Evolutionary conservation across 805 yeast genomes (phyloP).

Genomic region (Spathaspora arborariae): DNA sequence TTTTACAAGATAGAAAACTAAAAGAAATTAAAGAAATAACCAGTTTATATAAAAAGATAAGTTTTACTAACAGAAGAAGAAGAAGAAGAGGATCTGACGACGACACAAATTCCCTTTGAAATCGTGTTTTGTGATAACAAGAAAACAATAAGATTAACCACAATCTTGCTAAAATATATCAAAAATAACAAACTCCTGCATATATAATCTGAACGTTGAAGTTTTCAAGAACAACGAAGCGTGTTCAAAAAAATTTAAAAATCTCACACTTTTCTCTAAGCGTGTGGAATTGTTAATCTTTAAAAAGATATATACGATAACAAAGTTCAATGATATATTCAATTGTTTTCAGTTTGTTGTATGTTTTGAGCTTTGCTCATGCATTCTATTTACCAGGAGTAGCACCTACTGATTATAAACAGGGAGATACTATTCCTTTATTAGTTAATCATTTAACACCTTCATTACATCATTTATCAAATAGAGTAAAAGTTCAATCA

Average conservation of each 20-base stretch:
- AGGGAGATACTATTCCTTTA: slow-evolving; percentile 70
- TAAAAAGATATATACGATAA: background rate
- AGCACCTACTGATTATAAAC: slow-evolving; percentile 84
- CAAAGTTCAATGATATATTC: slow-evolving; percentile 10
- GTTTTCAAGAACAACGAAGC: too few species aligned
- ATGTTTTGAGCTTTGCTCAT: slow-evolving; percentile 16
- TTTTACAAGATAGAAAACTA: slow-evolving; percentile 41
- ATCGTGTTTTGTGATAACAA: background rate
- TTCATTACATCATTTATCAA: slow-evolving; percentile 41
- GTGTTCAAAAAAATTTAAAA: too few species aligned
- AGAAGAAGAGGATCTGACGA: background rate
- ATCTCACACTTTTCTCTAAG: too few species aligned
- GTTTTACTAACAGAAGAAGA: slow-evolving; percentile 7
- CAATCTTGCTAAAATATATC: too few species aligned
- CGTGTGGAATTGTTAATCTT: background rate
- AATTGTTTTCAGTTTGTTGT: slow-evolving; percentile 14
- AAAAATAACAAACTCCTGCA: too few species aligned
- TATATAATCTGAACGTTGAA: too few species aligned
- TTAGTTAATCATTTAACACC: slow-evolving; percentile 91
- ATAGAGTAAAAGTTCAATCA: slow-evolving; percentile 29
- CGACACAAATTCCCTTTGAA: background rate
- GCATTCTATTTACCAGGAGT: slow-evolving; percentile 94
- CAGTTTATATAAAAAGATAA: slow-evolving; percentile 23
- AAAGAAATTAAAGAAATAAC: slow-evolving; percentile 46
- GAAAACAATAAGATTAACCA: too few species aligned